Evolutionary conservation across 768 basidiomycete species (phyloP), one percentile per base, ranked within the genome.

Genomic region (Amanita rubescens): DNA sequence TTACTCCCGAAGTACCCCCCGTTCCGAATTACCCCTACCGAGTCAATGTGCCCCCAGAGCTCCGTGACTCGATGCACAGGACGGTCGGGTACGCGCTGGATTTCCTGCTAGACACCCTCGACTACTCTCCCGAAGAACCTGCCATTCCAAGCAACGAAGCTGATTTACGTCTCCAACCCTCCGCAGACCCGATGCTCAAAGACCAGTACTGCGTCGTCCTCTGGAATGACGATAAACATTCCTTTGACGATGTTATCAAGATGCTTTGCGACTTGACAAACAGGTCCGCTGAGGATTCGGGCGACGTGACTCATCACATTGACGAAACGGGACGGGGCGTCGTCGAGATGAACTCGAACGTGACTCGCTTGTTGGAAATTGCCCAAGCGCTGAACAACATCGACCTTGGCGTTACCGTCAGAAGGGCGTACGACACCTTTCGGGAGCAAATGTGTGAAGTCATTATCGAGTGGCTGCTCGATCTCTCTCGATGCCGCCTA

Each of bases 201-300:
- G 88, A 91, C 59, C 78, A 84, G 51, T 91, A 84, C 60, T 85
- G 87, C 41, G 76, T 97, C 54, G 75, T 95, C 24, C 69, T 98
- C 4, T 97, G 94, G 94, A 94, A 94, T 70, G 94, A 96, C 67
- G 96, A 99, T 67, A 95, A 94, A 60, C 96, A 97, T 67, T 93
- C 91, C 0, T 88, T 86, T 61, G 84, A 87, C 48, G 93, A 98
- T 62, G 84, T 96, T 51, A 85, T 86, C 57, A 78, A 81, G 56
- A 77, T 92, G 38, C 69, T 90, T 5, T 74, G 76, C 54, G 87
- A 87, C 42, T 67, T 77, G 61, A 75, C 76, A 0, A 69, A 69
- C 52, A 75, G 78, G 19, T 68, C 80, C 8, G 67, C 70, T 19
- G 81, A 81, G 35, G 82, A 86, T 25, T 87, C 88, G 0, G 60